phyloP scores from a whole-genome alignment of 768 basidiomycete genomes.

The Pulveroboletus sp. region DNA sequence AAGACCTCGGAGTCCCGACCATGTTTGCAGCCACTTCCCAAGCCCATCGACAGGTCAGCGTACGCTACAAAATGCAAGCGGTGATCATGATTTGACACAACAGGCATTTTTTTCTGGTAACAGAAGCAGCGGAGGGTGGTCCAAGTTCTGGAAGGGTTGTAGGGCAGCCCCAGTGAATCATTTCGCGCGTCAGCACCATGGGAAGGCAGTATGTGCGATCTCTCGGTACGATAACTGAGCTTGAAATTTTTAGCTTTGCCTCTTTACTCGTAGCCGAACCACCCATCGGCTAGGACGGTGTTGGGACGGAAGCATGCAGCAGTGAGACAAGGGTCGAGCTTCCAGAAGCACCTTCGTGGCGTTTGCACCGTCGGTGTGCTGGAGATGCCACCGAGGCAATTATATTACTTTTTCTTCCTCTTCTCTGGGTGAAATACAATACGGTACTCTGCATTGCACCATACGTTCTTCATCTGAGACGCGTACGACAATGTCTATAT shows the following conservation, averaged over 20 bases:
- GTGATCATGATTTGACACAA: neutral
- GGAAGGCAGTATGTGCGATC: neutral
- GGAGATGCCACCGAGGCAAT: neutral
- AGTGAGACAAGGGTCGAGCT: neutral
- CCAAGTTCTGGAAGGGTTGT: constrained; percentile 57
- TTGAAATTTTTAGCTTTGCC: neutral
- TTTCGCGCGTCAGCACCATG: constrained; percentile 4
- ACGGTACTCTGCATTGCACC: neutral
- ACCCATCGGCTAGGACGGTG: neutral
- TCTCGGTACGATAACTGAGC: neutral
- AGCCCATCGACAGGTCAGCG: constrained; percentile 53
- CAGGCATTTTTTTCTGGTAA: constrained; percentile 1
- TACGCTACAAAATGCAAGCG: neutral
- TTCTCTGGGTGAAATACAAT: neutral
- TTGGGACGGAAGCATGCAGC: neutral
- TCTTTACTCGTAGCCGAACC: neutral
- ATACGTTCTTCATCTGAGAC: neutral
- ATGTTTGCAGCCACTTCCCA: constrained; percentile 57
- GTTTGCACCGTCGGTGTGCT: constrained; percentile 3
- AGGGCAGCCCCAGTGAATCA: constrained; percentile 11
- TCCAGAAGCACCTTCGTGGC: constrained; percentile 12
- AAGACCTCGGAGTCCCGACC: constrained; percentile 57
- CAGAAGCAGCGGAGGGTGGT: constrained; percentile 71
- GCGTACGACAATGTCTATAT: too few relatives aligned
- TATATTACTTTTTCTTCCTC: neutral